Evolutionary conservation across 176 grass and related monocot genomes (phyloP).

Genomic region (Avena sativa): DNA sequence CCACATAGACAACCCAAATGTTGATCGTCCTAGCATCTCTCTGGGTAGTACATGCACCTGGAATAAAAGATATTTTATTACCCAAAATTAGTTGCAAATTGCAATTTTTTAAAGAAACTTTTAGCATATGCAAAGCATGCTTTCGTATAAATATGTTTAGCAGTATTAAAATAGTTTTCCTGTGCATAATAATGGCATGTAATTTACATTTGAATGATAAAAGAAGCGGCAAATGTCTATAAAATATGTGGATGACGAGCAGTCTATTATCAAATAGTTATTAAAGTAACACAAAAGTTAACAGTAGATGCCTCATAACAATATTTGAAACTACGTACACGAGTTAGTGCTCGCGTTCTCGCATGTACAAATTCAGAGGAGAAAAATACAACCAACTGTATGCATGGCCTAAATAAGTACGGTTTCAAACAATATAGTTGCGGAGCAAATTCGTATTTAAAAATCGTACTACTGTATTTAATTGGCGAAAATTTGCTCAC

Average conservation of each 20-base stretch:
- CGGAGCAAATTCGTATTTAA: too few species aligned
- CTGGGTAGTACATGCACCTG: constrained; percentile 88
- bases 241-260: constrained; percentile 11
- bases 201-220: constrained; percentile 52
- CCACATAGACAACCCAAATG: constrained; percentile 71
- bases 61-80: constrained; percentile 23
- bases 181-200: constrained; percentile 33
- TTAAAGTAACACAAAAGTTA: not conserved
- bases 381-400: too few species aligned
- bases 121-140: too few species aligned
- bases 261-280: constrained; percentile 33
- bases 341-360: constrained; percentile 38
- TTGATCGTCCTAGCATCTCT: constrained; percentile 76
- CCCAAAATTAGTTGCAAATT: constrained; percentile 20
- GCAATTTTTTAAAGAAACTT: not conserved
- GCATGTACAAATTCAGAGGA: not conserved
- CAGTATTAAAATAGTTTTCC: constrained; percentile 10
- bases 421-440: too few species aligned
- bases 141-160: constrained; percentile 55
- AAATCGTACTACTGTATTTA: not conserved
- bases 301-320: constrained; percentile 5
- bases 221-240: not conserved
- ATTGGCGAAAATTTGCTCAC: constrained; percentile 43
- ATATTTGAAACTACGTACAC: constrained; percentile 12
- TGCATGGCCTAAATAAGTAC: not conserved